These are phyloP conservation scores for Ormosia emarginata DNA, from an alignment of 306 rosid genomes.

Conservation along the genomic window DNA sequence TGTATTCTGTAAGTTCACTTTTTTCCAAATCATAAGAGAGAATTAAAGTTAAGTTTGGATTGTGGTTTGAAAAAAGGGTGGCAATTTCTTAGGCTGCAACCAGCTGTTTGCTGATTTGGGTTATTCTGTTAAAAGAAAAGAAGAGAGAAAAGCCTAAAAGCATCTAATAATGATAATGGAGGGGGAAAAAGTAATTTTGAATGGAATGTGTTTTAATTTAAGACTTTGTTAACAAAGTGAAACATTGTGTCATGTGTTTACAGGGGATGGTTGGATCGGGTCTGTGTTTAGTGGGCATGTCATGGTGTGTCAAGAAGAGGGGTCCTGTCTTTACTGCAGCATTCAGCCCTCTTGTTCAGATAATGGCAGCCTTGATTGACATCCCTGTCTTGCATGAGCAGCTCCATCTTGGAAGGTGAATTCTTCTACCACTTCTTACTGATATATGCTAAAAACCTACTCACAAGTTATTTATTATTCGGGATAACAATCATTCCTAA, in stretches of 20 bases:
- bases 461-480: neutral
- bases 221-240: conserved; percentile 6
- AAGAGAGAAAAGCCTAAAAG: neutral
- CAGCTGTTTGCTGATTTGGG: conserved; percentile 3
- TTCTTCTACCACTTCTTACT: neutral
- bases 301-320: conserved; percentile 94
- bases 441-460: neutral
- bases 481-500: neutral
- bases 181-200: neutral
- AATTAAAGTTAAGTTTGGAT: neutral
- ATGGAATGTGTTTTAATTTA: neutral
- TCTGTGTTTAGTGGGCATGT: conserved; percentile 79
- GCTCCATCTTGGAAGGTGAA: conserved; percentile 66
- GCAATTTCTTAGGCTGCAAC: neutral
- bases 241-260: neutral
- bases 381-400: conserved; percentile 78
- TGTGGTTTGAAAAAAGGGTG: conserved; percentile 7
- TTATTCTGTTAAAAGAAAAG: neutral
- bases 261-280: conserved; percentile 95
- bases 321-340: conserved; percentile 95
- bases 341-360: conserved; percentile 86
- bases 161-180: neutral
- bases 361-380: conserved; percentile 73
- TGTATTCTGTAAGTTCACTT: conserved; percentile 63
- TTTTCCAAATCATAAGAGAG: neutral